These are phyloP conservation scores for Begonia masoniana DNA, from an alignment of 306 rosid species.

Conservation along the genomic window DNA sequence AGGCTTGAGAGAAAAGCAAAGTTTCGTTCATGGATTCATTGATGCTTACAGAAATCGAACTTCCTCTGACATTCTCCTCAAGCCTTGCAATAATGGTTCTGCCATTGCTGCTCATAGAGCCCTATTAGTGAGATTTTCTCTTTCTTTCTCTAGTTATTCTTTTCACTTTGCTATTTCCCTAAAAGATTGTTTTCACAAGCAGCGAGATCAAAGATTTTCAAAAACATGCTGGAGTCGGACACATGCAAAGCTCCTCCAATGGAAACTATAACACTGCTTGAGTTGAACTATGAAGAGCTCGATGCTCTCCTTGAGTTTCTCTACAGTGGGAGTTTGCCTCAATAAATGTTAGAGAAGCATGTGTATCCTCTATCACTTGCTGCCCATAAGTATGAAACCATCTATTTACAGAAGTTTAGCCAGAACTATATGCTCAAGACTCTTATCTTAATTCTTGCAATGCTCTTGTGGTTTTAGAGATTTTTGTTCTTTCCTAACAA, in stretches of 20 bases:
- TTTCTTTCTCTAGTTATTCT: not conserved
- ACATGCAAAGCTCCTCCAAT: conserved; percentile 46
- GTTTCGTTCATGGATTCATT: conserved; percentile 31
- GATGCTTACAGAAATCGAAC: conserved; percentile 28
- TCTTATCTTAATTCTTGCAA: conserved; percentile 26
- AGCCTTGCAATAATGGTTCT: conserved; percentile 32
- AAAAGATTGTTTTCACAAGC: conserved; percentile 23
- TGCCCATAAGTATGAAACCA: conserved; percentile 63
- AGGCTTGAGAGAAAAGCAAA: conserved; percentile 15
- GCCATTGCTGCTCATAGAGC: conserved; percentile 63
- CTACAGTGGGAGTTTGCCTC: conserved; percentile 37
- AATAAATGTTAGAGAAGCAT: conserved; percentile 42
- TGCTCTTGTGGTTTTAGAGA: conserved; percentile 53
- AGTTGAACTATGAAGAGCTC: conserved; percentile 46
- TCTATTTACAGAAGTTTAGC: conserved; percentile 44
- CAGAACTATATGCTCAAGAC: conserved; percentile 37
- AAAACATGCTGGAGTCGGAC: conserved; percentile 58
- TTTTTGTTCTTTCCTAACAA: conserved; percentile 24
- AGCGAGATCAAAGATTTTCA: conserved; percentile 61
- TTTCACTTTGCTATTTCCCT: not conserved
- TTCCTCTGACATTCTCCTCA: conserved; percentile 52
- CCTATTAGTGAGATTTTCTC: conserved; percentile 21
- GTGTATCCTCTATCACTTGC: conserved; percentile 47
- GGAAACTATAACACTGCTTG: conserved; percentile 33
- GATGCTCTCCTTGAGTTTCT: conserved; percentile 56